Evolutionary conservation across 257 asterid species (phyloP).

Genomic region (Nicotiana noctiflora): DNA sequence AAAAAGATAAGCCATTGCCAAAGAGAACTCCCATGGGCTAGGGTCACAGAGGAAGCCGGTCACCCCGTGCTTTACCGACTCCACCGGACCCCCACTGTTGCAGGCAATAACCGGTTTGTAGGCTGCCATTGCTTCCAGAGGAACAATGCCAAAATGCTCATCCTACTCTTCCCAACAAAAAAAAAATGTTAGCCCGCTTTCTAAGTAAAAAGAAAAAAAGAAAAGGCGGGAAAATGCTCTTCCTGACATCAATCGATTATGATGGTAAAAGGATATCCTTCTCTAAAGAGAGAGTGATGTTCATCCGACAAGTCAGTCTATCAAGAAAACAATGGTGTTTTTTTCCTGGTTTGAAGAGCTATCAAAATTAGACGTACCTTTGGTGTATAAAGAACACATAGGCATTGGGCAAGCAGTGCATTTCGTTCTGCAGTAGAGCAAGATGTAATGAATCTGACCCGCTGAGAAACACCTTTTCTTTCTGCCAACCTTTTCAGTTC

Average conservation of each 20-base stretch:
- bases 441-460: constrained; percentile 66
- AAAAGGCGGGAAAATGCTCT: background rate
- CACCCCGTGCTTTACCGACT: constrained; percentile 57
- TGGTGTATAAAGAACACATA: constrained; percentile 84
- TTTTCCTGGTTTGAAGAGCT: background rate
- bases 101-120: constrained; percentile 89
- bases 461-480: constrained; percentile 54
- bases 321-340: background rate
- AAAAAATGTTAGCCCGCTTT: background rate
- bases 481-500: constrained; percentile 72
- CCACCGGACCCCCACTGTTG: constrained; percentile 93
- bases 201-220: background rate
- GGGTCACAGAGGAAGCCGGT: constrained; percentile 89
- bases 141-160: constrained; percentile 97
- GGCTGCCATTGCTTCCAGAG: constrained; percentile 97
- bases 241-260: background rate
- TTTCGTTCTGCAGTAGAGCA: constrained; percentile 83
- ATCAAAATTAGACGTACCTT: constrained; percentile 34
- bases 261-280: background rate
- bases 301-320: no score
- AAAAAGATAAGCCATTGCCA: constrained; percentile 71
- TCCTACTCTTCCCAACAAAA: constrained; percentile 36
- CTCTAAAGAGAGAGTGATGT: no score
- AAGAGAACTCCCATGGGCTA: constrained; percentile 53
- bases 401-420: constrained; percentile 62